These are phyloP conservation scores for Ophiocordyceps camponoti-floridani DNA, from an alignment of 2,329 filamentous ascomycete species.

Conservation along the genomic window DNA sequence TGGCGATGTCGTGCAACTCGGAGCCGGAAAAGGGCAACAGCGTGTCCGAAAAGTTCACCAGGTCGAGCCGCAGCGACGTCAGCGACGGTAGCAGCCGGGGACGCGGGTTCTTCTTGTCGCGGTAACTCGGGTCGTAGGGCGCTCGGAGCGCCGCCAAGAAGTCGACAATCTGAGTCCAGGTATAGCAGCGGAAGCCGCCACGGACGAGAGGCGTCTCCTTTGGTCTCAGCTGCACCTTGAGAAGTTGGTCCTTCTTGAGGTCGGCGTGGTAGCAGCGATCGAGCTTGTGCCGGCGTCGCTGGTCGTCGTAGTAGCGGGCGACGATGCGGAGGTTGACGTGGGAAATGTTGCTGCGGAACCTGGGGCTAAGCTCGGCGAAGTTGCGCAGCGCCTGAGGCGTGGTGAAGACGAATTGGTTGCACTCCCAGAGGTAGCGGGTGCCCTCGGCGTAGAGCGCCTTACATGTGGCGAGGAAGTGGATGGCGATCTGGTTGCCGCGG, in stretches of 20 bases:
- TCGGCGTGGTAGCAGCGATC: slow-evolving; percentile 23
- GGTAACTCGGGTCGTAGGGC: slow-evolving; percentile 24
- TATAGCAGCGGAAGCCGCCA: slow-evolving; percentile 35
- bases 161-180: slow-evolving; percentile 34
- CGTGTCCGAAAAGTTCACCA: slow-evolving; percentile 33
- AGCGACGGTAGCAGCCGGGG: slow-evolving; percentile 30
- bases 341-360: slow-evolving; percentile 24
- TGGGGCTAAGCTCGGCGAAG: slow-evolving; percentile 25
- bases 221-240: slow-evolving; percentile 23
- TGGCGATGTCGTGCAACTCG: slow-evolving; percentile 32
- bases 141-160: slow-evolving; percentile 32
- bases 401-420: slow-evolving; percentile 36
- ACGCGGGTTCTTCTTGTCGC: slow-evolving; percentile 14
- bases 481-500: slow-evolving; percentile 29
- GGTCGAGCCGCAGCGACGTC: slow-evolving; percentile 28
- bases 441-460: slow-evolving; percentile 31
- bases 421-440: slow-evolving; percentile 28
- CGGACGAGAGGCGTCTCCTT: slow-evolving; percentile 27
- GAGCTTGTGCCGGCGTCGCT: slow-evolving; percentile 22
- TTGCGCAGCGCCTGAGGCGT: slow-evolving; percentile 28
- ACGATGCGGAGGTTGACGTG: slow-evolving; percentile 33
- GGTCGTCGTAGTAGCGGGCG: slow-evolving; percentile 36
- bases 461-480: slow-evolving; percentile 34
- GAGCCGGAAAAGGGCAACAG: slow-evolving; percentile 25
- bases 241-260: slow-evolving; percentile 20